Base-by-base conservation (phyloP, 2,329 filamentous ascomycete genomes). In the Penicillium crustosum region DNA sequence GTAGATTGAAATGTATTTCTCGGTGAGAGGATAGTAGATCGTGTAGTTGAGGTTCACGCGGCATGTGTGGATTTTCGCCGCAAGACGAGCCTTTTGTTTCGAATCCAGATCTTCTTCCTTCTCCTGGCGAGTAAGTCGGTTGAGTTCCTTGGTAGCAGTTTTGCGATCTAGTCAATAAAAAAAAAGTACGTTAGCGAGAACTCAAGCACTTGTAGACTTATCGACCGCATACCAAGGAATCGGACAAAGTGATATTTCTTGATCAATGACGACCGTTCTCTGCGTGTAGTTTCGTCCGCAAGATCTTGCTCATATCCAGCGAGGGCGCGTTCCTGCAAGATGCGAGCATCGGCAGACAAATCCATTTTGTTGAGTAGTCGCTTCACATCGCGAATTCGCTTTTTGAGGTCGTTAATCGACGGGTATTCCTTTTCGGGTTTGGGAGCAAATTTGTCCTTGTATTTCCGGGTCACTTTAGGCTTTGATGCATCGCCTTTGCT, bases 161-260 rank as follows among this genome's bases (percentile, higher is more conserved):
- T 78, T 78, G 53, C 76, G 74, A 53, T 78, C 76, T 78, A 47
- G 35, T 49, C 5, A 15, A 48, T 19, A 21, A 27, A 13, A 36
- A 19, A 3, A 45, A 39, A 45, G 27, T 21, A 33, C 15, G 42
- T 66, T 59, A 67, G 58, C 49, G 42, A 36, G 13, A 31, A 7
- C 38, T 17, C 25, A 39, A 31, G 51, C 35, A 23, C 29, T 39
- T 38, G 51, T n/a, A 19, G 23, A 2, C 27, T 25, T 8, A 33
- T 41, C 31, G 13, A 35, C 10, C 21, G 61, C 68, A 39, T 68
- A 78, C 76, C 85, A 60, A 88, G 80, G 68, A 88, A 88, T n/a
- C 85, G 75, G n/a, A 87, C 81, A 73, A 86, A 86, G 68, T 88
- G 85, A 68, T 86, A 88, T 67, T 81, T 82, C 58, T 78, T 78